Percentiles rank a stretch among this genome's conserved stretches.
These are phyloP conservation scores for Lentinus polychrous DNA, from an alignment of 1,284 basidiomycete species.

Conservation along the genomic window DNA sequence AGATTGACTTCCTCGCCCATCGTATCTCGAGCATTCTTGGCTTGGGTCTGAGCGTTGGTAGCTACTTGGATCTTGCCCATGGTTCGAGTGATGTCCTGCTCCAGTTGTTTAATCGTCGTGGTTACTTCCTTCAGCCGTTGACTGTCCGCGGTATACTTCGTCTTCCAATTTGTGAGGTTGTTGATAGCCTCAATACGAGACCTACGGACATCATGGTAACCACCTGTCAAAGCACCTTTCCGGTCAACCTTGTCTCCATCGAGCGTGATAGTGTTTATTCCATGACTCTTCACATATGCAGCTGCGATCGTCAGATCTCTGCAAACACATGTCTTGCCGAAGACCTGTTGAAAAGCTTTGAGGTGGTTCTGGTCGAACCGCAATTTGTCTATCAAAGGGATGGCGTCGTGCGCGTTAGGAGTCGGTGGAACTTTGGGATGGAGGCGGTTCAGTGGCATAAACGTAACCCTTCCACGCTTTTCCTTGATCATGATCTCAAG, in stretches of 20 bases:
- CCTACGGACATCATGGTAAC: conserved; percentile 88
- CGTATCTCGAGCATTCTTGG: conserved; percentile 62
- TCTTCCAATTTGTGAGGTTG: conserved; percentile 71
- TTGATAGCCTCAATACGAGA: conserved; percentile 89
- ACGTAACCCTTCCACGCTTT: conserved; percentile 91
- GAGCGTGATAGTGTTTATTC: conserved; percentile 94
- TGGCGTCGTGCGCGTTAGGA: conserved; percentile 83
- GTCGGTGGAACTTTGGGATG: conserved; percentile 63
- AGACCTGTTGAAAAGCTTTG: conserved; percentile 96
- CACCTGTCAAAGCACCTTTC: conserved; percentile 93
- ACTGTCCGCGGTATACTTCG: conserved; percentile 64
- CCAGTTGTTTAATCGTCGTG: conserved; percentile 58
- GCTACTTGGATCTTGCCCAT: conserved; percentile 72
- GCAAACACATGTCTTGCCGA: conserved; percentile 96
- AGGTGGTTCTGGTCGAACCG: conserved; percentile 66
- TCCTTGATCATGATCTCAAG: conserved; percentile 92
- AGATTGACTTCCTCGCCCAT: conserved; percentile 59
- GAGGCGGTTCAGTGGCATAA: conserved; percentile 98
- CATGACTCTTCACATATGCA: conserved; percentile 91
- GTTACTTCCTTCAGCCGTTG: conserved; percentile 71
- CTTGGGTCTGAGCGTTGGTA: conserved; percentile 66
- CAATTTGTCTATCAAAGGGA: conserved; percentile 84
- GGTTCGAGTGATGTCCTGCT: conserved; percentile 82
- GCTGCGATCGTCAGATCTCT: conserved; percentile 88
- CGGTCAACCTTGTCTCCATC: conserved; percentile 97